Conservation (phyloP, 1,139 yeast genomes). For the Geotrichum restrictum region DNA sequence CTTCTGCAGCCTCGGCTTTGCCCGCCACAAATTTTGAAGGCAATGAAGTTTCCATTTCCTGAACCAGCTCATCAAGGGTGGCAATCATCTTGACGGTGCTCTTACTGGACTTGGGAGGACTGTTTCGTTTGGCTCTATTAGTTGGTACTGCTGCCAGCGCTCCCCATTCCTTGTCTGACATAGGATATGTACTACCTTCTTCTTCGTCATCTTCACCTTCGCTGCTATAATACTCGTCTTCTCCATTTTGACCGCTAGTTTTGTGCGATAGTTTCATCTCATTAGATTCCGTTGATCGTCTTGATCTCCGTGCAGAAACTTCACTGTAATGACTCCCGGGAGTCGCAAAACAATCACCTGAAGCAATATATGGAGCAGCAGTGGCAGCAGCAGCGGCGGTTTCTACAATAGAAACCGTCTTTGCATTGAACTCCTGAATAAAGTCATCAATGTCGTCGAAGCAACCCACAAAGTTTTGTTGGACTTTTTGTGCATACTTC, state of each 20-base stretch:
- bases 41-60: constrained; percentile 14
- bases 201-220: background rate
- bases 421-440: constrained; percentile 18
- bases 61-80: constrained; percentile 16
- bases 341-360: background rate
- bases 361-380: constrained; percentile 12
- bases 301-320: constrained; percentile 7
- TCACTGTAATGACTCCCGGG: constrained; percentile 4
- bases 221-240: background rate
- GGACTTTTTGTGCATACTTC: constrained; percentile 14
- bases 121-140: background rate
- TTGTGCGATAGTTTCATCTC: background rate
- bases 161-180: too few relatives aligned
- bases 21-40: constrained; percentile 5
- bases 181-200: too few relatives aligned
- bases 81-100: background rate
- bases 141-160: too few relatives aligned
- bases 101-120: constrained; percentile 1
- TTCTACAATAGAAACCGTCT: constrained; percentile 9
- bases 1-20: background rate
- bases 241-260: background rate
- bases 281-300: background rate
- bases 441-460: constrained; percentile 20
- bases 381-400: constrained; percentile 12
- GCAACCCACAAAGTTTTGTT: constrained; percentile 18